Percentiles rank a stretch among this genome's conserved stretches.
phyloP scores from a whole-genome alignment of 116 monocot species.

The Posidonia oceanica region DNA sequence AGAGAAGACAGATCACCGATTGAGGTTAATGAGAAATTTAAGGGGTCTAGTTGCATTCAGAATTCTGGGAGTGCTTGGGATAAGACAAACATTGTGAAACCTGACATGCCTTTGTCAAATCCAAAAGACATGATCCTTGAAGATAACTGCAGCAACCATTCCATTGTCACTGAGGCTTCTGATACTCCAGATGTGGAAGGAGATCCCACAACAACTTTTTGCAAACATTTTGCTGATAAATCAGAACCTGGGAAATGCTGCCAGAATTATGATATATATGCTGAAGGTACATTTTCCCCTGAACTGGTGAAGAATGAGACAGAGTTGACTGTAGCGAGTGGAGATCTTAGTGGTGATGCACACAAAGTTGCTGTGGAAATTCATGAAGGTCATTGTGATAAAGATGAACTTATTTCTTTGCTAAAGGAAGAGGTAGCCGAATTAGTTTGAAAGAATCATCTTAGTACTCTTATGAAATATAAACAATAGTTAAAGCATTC shows the following conservation, averaged over 20 bases:
- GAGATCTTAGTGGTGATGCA: constrained; percentile 4
- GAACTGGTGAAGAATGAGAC: not conserved
- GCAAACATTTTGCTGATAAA: not conserved
- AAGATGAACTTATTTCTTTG: constrained; percentile 31
- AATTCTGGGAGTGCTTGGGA: constrained; percentile 6
- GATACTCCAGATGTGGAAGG: not conserved
- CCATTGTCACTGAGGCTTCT: constrained; percentile 9
- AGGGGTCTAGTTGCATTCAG: constrained; percentile 1
- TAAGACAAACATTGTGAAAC: constrained; percentile 9
- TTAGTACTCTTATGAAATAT: not conserved
- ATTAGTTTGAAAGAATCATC: not conserved
- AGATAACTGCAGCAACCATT: constrained; percentile 6
- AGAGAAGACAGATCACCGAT: constrained; percentile 11
- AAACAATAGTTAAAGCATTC: too few relatives aligned
- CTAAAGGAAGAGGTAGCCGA: constrained; percentile 59
- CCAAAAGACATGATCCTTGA: constrained; percentile 1
- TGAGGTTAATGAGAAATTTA: constrained; percentile 6
- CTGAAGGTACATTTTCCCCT: constrained; percentile 1
- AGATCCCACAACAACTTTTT: constrained; percentile 8
- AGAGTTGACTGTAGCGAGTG: not conserved
- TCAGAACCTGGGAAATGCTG: not conserved
- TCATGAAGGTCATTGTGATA: constrained; percentile 18
- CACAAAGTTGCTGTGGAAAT: constrained; percentile 5
- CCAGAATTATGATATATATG: constrained; percentile 7
- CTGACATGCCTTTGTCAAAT: not conserved